Base-by-base conservation (phyloP, 73 alveolate genomes). In the Paramecium biaurelia region DNA sequence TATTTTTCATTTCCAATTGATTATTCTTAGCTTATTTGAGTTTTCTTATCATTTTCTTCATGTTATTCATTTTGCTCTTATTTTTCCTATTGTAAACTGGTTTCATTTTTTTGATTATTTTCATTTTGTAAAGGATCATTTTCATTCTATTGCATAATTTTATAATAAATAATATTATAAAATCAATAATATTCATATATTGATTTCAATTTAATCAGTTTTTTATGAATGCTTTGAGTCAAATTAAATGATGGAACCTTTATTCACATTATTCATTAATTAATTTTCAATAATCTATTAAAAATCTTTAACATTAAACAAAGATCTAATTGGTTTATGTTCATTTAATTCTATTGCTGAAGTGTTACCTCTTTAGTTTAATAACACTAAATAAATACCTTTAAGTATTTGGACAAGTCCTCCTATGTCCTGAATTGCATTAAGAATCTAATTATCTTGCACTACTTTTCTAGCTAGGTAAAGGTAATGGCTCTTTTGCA, bases 271-370 rank as follows among this genome's bases (percentile, higher is more conserved):
- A 14, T 34, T 34, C 28, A 63, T 63, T 14, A 79, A 15, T 11
- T 79, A 37, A 47, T 79, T 42, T 79, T 79, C 70, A 79, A 23
- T 38, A 2, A 43, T 43, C 12, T 45, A 11, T 24, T 38, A 18
- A 26, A 79, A 21, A 21, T 79, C 90, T 79, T 42, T 79, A 8
- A 79, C 42, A 79, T n/a, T 79, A 79, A 79, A 43, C 12, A 79
- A 79, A 79, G 76, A 43, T 79, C 56, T 14, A 7, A 79, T 43
- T 38, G 45, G 70, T 20, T 79, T 79, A 79, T 79, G 90, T 14
- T 23, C 59, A 35, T 28, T 35, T 37, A 72, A 72, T 12, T 72
- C 2, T 32, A 35, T 35, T 0, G 58, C 14, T 15, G 86, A 72
- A 34, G n/a, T 15, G 21, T 72, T 72, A 6, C 58, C 58, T 34